Percentiles rank a stretch among this genome's conserved stretches.
Conservation (phyloP, 139 green algal species). For the Chlorella sp. region DNA sequence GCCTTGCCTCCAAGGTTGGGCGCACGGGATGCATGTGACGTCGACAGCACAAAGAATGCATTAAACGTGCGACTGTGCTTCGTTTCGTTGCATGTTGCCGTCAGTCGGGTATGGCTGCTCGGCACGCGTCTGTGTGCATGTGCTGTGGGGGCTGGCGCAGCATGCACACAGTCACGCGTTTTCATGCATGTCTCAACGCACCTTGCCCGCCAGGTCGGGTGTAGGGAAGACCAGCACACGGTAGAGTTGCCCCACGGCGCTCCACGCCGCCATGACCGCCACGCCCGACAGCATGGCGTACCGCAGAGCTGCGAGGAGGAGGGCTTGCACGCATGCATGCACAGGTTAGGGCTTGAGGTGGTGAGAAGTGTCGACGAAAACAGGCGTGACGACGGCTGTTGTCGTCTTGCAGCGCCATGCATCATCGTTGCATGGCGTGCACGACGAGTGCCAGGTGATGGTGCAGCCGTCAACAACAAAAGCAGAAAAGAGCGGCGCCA, state of each 20-base stretch:
- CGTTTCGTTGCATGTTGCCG: not conserved
- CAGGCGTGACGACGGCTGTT: too few species aligned
- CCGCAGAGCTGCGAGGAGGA: not conserved
- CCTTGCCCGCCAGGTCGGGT: not conserved
- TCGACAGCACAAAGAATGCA: not conserved
- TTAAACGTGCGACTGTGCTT: not conserved
- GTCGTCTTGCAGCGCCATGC: too few species aligned
- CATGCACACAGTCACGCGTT: not conserved
- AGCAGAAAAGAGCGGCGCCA: too few species aligned
- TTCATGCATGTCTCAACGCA: not conserved
- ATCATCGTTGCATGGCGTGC: too few species aligned
- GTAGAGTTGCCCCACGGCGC: not conserved
- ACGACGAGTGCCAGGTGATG: too few species aligned
- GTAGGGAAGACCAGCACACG: not conserved
- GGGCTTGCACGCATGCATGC: too few species aligned
- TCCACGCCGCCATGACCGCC: not conserved
- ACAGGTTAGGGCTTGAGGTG: too few species aligned
- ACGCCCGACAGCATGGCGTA: not conserved
- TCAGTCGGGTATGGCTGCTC: too few species aligned
- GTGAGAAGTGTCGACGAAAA: too few species aligned
- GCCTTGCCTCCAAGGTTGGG: not conserved
- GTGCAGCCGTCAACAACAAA: too few species aligned
- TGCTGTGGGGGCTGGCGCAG: not conserved
- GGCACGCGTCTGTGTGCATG: not conserved
- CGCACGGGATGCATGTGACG: not conserved